Evolutionary conservation across 225 moss, liverwort and hornwort species (phyloP).

Genomic region (Polytrichum commune): DNA sequence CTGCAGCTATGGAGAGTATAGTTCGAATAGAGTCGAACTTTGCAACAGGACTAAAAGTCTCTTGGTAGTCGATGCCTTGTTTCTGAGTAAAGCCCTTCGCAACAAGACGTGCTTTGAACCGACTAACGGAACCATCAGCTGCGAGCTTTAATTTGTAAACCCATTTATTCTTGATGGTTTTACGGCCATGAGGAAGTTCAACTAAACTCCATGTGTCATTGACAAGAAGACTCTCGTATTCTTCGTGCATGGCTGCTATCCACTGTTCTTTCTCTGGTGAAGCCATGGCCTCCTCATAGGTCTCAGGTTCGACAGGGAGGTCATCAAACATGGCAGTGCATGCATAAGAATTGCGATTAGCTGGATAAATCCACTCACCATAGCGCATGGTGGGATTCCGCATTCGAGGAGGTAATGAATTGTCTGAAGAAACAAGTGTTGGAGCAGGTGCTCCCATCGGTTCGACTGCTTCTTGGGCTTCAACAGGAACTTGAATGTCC

Average conservation of each 20-base stretch:
- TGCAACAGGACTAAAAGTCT: background rate
- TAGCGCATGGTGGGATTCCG: background rate
- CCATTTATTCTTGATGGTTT: background rate
- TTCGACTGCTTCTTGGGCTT: too few species aligned
- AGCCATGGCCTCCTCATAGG: background rate
- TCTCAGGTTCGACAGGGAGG: background rate
- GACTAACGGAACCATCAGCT: background rate
- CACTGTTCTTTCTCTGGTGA: background rate
- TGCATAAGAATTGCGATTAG: background rate
- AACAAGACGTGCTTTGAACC: too few species aligned
- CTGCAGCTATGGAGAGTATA: too few species aligned
- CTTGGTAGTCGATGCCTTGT: background rate
- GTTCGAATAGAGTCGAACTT: background rate
- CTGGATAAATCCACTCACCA: background rate
- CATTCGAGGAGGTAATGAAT: too few species aligned
- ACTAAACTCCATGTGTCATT: background rate
- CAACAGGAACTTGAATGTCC: too few species aligned
- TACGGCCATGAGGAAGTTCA: background rate
- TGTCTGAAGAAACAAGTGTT: too few species aligned
- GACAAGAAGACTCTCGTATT: background rate
- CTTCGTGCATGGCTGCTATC: background rate
- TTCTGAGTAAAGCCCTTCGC: background rate
- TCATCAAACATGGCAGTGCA: background rate
- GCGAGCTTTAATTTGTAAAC: background rate
- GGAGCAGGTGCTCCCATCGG: too few species aligned